Conservation (phyloP, 2,329 filamentous ascomycete species). For the Calonectria pseudoreteaudii region DNA sequence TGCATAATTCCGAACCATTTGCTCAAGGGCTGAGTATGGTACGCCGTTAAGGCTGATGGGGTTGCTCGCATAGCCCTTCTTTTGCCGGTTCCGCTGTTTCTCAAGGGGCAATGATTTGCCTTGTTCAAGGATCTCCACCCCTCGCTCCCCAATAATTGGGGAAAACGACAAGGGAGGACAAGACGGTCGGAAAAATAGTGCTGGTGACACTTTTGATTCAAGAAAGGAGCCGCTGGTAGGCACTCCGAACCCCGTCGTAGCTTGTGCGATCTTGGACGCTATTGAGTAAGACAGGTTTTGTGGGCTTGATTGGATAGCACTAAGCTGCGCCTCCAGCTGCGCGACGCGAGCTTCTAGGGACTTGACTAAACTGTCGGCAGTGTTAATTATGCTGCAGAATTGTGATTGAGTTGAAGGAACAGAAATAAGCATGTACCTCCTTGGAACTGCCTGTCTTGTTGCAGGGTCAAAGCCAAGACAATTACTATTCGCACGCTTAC, state of each 20-base stretch:
- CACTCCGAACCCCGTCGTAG: neutral
- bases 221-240: neutral
- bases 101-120: neutral
- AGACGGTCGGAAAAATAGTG: neutral
- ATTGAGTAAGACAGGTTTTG: neutral
- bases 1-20: neutral
- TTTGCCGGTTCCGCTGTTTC: neutral
- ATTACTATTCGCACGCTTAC: neutral
- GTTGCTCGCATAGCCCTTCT: neutral
- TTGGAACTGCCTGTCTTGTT: constrained; percentile 1
- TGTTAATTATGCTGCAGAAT: neutral
- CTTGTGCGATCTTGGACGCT: neutral
- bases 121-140: neutral
- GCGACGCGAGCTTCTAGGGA: neutral
- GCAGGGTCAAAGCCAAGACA: neutral
- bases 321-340: neutral
- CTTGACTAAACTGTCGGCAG: neutral
- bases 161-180: neutral
- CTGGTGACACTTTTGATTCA: neutral
- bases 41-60: neutral
- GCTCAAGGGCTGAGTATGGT: neutral
- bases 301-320: neutral
- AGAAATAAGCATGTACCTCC: neutral
- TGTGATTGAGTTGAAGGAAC: neutral
- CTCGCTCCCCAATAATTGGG: neutral